phyloP scores from a whole-genome alignment of 1,284 basidiomycete species.

The Sphagnurus paluster region DNA sequence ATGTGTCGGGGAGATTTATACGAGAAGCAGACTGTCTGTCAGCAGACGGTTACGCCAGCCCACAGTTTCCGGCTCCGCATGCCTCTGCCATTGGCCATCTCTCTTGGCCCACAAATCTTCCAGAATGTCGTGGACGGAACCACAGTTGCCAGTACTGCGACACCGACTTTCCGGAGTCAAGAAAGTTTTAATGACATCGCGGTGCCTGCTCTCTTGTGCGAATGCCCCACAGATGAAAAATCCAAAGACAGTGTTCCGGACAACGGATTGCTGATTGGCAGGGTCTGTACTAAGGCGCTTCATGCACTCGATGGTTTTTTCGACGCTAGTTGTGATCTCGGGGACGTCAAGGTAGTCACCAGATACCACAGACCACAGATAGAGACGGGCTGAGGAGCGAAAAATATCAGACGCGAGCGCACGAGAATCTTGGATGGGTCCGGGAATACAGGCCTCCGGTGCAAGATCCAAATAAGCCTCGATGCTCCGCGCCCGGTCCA shows the following conservation, averaged over 20 bases:
- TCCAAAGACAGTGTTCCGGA: constrained; percentile 76
- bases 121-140: constrained; percentile 56
- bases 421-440: constrained; percentile 42
- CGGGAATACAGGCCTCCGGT: constrained; percentile 13
- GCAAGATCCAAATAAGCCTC: constrained; percentile 38
- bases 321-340: constrained; percentile 57
- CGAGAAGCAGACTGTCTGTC: constrained; percentile 57
- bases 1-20: constrained; percentile 35
- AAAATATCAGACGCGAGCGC: constrained; percentile 67
- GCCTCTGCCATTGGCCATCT: constrained; percentile 19
- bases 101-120: constrained; percentile 52
- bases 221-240: constrained; percentile 73
- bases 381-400: constrained; percentile 69
- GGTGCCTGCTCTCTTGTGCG: constrained; percentile 49
- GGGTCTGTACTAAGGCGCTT: constrained; percentile 36
- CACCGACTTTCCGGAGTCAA: constrained; percentile 51
- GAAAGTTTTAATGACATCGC: constrained; percentile 44
- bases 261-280: constrained; percentile 47
- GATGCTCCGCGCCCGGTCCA: constrained; percentile 52
- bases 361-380: constrained; percentile 69
- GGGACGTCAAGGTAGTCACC: constrained; percentile 63
- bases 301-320: constrained; percentile 55
- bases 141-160: constrained; percentile 60
- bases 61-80: constrained; percentile 32
- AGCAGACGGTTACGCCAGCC: constrained; percentile 62